A percentile compares a stretch with the other conserved stretches of the same genome.
phyloP scores from a whole-genome alignment of 108 stramenopile species.

The Nitzschia sp. region DNA sequence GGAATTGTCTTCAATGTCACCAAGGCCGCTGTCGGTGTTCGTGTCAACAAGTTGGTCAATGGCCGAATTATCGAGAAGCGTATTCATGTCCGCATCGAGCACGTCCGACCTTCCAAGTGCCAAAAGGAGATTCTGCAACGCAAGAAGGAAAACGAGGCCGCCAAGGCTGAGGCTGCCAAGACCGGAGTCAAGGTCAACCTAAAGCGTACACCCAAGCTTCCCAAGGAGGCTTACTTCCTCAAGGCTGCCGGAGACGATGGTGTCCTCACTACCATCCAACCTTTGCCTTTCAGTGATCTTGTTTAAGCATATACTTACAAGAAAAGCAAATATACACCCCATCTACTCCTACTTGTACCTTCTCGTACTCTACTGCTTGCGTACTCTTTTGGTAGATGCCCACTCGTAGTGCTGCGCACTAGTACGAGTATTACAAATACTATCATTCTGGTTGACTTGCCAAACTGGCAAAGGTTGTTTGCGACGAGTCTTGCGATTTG shows the following conservation, averaged over 20 bases:
- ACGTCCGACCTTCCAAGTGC: conserved; percentile 94
- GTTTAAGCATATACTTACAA: conserved; percentile 55
- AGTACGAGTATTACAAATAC: too few relatives aligned
- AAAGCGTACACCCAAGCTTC: conserved; percentile 93
- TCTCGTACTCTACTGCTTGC: neutral
- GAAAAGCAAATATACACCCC: neutral
- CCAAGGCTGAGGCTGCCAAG: conserved; percentile 82
- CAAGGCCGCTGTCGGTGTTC: conserved; percentile 94
- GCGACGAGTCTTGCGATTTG: neutral
- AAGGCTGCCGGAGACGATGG: conserved; percentile 63
- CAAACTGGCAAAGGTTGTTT: neutral
- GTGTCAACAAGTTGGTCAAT: conserved; percentile 98
- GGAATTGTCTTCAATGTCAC: conserved; percentile 99
- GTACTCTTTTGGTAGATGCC: neutral
- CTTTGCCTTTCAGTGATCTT: conserved; percentile 90
- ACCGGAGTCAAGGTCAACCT: conserved; percentile 82
- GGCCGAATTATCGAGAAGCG: conserved; percentile 97
- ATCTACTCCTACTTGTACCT: too few relatives aligned
- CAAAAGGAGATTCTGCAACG: conserved; percentile 90
- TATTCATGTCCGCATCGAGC: conserved; percentile 98
- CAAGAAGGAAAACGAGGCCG: conserved; percentile 73
- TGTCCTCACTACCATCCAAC: conserved; percentile 88
- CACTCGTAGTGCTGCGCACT: too few relatives aligned
- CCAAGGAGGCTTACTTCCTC: conserved; percentile 93
- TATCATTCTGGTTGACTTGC: too few relatives aligned